phyloP scores from a whole-genome alignment of 306 rosid species.

The Dalbergia cochinchinensis region DNA sequence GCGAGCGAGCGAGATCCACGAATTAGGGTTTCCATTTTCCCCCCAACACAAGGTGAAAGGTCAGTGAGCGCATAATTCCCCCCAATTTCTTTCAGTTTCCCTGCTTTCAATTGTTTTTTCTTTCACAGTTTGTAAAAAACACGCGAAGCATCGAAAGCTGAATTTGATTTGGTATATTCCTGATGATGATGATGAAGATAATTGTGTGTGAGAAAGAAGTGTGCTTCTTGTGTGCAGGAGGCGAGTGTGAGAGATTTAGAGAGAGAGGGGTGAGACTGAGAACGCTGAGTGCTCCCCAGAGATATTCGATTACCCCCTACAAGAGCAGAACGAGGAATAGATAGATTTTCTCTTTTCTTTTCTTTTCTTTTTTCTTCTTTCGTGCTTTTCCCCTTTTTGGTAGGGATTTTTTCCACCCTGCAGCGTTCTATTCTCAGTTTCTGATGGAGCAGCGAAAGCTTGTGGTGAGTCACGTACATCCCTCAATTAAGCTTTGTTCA shows the following conservation, averaged over 20 bases:
- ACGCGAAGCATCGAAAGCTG: constrained; percentile 51
- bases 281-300: constrained; percentile 63
- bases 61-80: constrained; percentile 73
- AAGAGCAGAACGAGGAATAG: constrained; percentile 50
- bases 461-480: constrained; percentile 66
- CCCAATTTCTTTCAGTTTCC: constrained; percentile 37
- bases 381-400: neutral
- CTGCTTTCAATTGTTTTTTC: constrained; percentile 23
- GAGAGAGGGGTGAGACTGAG: constrained; percentile 75
- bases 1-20: constrained; percentile 54
- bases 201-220: constrained; percentile 91
- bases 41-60: constrained; percentile 68
- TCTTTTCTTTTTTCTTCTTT: constrained; percentile 8
- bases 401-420: constrained; percentile 54
- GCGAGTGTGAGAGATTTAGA: constrained; percentile 89
- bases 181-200: constrained; percentile 51
- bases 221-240: constrained; percentile 91
- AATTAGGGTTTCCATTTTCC: constrained; percentile 60
- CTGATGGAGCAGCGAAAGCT: constrained; percentile 93
- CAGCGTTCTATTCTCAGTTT: constrained; percentile 36
- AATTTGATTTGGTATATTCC: constrained; percentile 63
- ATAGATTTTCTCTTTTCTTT: constrained; percentile 51
- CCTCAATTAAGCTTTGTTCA: neutral
- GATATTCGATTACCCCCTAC: constrained; percentile 41
- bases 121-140: constrained; percentile 40